Evolutionary conservation across 805 yeast genomes (phyloP).

Genomic region (Yamadazyma nakazawae): DNA sequence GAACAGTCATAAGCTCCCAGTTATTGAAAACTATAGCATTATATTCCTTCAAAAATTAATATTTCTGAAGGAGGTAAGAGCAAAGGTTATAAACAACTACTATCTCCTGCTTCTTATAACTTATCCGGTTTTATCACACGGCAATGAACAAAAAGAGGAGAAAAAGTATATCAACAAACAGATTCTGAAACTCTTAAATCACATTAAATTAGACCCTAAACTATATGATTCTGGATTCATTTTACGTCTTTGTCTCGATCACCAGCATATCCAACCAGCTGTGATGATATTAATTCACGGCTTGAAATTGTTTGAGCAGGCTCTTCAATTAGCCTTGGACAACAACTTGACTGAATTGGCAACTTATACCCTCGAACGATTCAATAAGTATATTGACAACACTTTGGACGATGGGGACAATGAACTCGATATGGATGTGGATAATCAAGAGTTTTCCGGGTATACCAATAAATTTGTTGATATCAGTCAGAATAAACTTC

Average conservation of each 20-base stretch:
- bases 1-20: constrained; percentile 27
- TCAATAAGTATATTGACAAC: constrained; percentile 22
- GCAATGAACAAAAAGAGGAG: neutral
- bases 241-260: constrained; percentile 65
- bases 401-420: constrained; percentile 6
- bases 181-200: constrained; percentile 29
- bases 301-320: constrained; percentile 72
- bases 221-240: constrained; percentile 70
- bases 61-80: constrained; percentile 37
- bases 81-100: constrained; percentile 60
- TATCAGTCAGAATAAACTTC: constrained; percentile 29
- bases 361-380: constrained; percentile 32
- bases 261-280: constrained; percentile 60
- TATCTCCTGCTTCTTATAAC: constrained; percentile 64
- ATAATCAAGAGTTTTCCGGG: constrained; percentile 4
- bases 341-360: constrained; percentile 56
- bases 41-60: constrained; percentile 56
- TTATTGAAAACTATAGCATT: constrained; percentile 59
- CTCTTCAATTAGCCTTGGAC: constrained; percentile 69
- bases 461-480: constrained; percentile 32
- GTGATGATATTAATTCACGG: constrained; percentile 65
- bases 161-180: constrained; percentile 20
- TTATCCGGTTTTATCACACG: constrained; percentile 17
- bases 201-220: constrained; percentile 20
- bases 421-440: constrained; percentile 3